Base-by-base conservation (phyloP, 1,139 yeast genomes). In the Protomyces macrosporus region DNA sequence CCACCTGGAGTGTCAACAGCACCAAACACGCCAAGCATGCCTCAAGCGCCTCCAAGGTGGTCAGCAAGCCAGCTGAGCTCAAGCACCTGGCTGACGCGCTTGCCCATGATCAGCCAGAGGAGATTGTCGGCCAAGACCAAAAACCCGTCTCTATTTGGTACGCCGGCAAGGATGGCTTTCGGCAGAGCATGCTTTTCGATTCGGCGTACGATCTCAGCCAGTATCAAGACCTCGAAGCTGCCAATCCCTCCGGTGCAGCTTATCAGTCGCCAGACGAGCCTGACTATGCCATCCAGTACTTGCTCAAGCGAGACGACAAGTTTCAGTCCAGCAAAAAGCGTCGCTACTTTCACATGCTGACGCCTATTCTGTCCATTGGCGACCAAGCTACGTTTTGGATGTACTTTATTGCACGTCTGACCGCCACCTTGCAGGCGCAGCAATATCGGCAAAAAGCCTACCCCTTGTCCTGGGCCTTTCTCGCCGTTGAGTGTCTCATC, bases 391-490 rank as follows among this genome's bases (percentile, higher is more conserved):
- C 53, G 9, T 50, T 50, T 12, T 50, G 53, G 53, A 14, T 50
- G 10, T 50, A 50, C 23, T 33, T 50, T 50, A 35, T 35, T 10
- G 36, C 36, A 12, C 53, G 53, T 12, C 34, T 35, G 9, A 33
- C 39, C 10, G 36, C 36, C 10, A 50, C 53, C 7, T 9, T 50
- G 7, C 53, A 50, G n/a, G 53, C 53, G 7, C 53, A 50, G 23
- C n/a, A 50, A 32, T 33, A 33, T n/a, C 39, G 39, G n/a, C 36
- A 35, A 7, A 33, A 35, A 7, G 53, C 39, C 23, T 50, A 33
- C n/a, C 53, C 53, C 36, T n/a, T 50, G 5, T 33, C 53, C 53
- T 50, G 53, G 53, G 23, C 23, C 53, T 50, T 50, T 12, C 36
- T 50, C 23, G 53, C 39, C 16, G 53, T 50, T 50, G 53, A 50